Evolutionary conservation across 257 asterid species (phyloP).

Genomic region (Oldenlandia corymbosa): DNA sequence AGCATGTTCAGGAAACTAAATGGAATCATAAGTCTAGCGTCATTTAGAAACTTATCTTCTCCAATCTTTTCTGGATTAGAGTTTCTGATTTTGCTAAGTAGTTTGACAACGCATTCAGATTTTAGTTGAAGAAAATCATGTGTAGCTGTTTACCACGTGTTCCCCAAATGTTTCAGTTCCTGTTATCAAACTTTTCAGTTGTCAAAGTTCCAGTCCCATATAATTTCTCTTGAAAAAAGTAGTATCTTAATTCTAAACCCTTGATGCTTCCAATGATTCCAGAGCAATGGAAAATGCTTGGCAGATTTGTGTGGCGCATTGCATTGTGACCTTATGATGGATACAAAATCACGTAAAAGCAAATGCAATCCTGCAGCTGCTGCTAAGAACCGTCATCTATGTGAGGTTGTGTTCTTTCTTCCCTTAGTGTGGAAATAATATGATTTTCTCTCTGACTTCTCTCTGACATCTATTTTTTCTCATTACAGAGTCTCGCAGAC

Average conservation of each 20-base stretch:
- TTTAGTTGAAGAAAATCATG: background rate
- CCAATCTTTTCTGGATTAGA: too few relatives aligned
- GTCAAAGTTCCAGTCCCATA: conserved; percentile 1
- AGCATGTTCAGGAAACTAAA: background rate
- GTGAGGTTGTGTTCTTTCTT: conserved; percentile 52
- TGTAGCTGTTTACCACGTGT: background rate
- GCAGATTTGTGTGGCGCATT: conserved; percentile 91
- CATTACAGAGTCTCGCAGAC: conserved; percentile 66
- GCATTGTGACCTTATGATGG: conserved; percentile 71
- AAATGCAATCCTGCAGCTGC: conserved; percentile 94
- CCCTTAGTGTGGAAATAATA: background rate
- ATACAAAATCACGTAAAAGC: conserved; percentile 49
- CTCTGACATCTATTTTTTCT: conserved; percentile 13
- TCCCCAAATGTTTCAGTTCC: background rate
- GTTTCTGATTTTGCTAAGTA: too few relatives aligned
- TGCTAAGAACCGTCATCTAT: conserved; percentile 70
- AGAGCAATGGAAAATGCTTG: conserved; percentile 82
- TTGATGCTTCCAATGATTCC: conserved; percentile 24
- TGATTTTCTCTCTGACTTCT: background rate
- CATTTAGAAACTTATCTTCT: background rate
- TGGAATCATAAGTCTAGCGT: background rate
- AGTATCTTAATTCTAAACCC: conserved; percentile 4
- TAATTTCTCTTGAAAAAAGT: background rate
- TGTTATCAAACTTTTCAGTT: background rate
- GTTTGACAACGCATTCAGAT: too few relatives aligned